phyloP scores from a whole-genome alignment of 2,329 filamentous ascomycete species.

The Aspergillus nomiae region DNA sequence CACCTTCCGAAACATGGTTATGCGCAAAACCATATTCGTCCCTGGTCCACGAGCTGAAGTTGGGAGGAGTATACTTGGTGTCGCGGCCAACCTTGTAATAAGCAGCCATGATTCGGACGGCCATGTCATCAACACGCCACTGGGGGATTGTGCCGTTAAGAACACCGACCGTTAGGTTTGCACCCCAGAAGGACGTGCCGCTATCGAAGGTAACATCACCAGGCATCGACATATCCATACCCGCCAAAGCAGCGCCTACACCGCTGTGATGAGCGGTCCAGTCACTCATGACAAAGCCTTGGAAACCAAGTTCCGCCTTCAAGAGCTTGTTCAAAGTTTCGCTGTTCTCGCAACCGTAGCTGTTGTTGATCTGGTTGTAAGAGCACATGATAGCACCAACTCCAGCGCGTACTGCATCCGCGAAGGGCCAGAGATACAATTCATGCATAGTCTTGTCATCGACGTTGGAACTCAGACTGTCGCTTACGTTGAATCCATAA shows the following conservation, averaged over 20 bases:
- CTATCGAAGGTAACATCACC: constrained; percentile 78
- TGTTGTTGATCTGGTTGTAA: constrained; percentile 72
- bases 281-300: constrained; percentile 69
- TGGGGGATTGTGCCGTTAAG: constrained; percentile 86
- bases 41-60: constrained; percentile 85
- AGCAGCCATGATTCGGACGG: constrained; percentile 72
- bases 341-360: constrained; percentile 68
- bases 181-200: constrained; percentile 75
- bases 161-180: constrained; percentile 83
- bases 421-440: constrained; percentile 68
- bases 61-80: constrained; percentile 59
- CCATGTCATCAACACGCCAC: constrained; percentile 90
- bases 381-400: constrained; percentile 71
- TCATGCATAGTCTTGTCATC: constrained; percentile 67
- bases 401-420: constrained; percentile 67
- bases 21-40: constrained; percentile 75
- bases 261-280: constrained; percentile 79
- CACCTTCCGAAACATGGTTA: constrained; percentile 61
- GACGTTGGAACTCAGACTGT: constrained; percentile 62
- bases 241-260: constrained; percentile 64
- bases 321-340: constrained; percentile 62
- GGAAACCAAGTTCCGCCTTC: constrained; percentile 76
- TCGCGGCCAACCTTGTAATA: constrained; percentile 66
- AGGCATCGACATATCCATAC: constrained; percentile 82
- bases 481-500: constrained; percentile 64